Conservation (phyloP, 176 grass and related monocot species). For the Secale cereale region DNA sequence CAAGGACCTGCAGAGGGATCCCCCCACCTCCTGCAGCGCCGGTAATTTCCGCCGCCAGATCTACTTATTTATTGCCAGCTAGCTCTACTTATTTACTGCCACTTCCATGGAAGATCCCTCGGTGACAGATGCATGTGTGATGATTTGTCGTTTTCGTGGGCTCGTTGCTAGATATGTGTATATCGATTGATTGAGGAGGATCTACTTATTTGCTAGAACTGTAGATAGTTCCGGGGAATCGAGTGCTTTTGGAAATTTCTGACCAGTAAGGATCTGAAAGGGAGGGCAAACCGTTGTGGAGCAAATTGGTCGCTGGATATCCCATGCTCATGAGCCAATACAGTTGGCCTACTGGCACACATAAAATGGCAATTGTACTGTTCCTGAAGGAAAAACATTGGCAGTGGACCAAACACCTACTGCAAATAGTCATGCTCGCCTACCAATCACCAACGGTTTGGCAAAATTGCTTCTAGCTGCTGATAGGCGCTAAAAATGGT, state of each 20-base stretch:
- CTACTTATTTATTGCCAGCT: neutral
- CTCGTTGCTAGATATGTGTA: neutral
- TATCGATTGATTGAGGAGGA: neutral
- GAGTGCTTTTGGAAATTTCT: too few relatives aligned
- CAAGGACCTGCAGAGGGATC: conserved; percentile 60
- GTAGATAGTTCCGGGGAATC: too few relatives aligned
- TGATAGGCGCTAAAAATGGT: neutral
- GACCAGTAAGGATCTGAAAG: neutral
- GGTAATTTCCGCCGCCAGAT: conserved; percentile 9
- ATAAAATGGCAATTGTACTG: neutral
- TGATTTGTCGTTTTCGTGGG: neutral
- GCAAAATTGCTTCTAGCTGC: neutral
- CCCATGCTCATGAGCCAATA: neutral
- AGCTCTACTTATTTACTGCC: neutral
- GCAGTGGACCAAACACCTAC: neutral
- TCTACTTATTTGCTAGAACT: neutral
- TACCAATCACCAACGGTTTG: neutral
- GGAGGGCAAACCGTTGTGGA: neutral
- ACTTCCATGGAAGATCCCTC: neutral
- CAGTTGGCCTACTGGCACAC: neutral
- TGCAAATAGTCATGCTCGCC: neutral
- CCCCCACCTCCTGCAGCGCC: conserved; percentile 56
- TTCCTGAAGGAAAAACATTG: neutral
- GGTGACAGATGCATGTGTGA: neutral
- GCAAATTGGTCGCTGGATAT: neutral